Evolutionary conservation across 306 rosid genomes (phyloP), one percentile per base, ranked within the genome.

Genomic region (Urtica urens): DNA sequence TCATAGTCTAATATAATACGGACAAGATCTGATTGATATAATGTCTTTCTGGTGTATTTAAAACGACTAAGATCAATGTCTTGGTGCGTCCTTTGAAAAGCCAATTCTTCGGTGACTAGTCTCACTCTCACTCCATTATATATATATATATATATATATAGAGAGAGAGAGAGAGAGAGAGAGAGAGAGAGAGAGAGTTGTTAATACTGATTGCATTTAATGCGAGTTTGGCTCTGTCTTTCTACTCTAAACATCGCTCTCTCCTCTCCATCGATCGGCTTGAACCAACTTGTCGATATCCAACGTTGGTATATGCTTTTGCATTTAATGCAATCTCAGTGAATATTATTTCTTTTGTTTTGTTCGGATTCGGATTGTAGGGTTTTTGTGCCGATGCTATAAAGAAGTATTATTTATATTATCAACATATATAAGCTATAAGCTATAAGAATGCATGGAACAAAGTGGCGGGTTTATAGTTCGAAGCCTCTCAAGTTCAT

Each of bases 321-420:
- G 77, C 80, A 72, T 68, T 81, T 69, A 79, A 77, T 79, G 87
- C 48, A 18, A 21, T 69, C 72, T 59, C 72, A 80, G 83, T 63
- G 68, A 46, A 35, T 16, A 35, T 35, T 35, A 35, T 35, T 35
- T 2, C 14, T 13, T 28, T 78, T 67, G 53, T 78, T 23, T 45
- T n/a, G 10, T 1, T 45, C 15, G 12, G 8, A 7, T 17, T 45
- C 23, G 45, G 57, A 64, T 64, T 51, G 72, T 53, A 61, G 46
- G 55, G 27, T 65, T 62, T 65, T 62, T 41, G 53, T 57, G 56
- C 74, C 62, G 59, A 39, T 46, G 62, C 78, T 66, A 69, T 39
- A 66, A 29, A 30, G 23, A 37, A 41, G 72, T 13, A 13, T 8
- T 43, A 0, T 43, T 18, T 1, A 18, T 20, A 1, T 21, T 7